These are phyloP conservation scores for Skeletonema potamos DNA, from an alignment of 108 stramenopile species.

Conservation along the genomic window DNA sequence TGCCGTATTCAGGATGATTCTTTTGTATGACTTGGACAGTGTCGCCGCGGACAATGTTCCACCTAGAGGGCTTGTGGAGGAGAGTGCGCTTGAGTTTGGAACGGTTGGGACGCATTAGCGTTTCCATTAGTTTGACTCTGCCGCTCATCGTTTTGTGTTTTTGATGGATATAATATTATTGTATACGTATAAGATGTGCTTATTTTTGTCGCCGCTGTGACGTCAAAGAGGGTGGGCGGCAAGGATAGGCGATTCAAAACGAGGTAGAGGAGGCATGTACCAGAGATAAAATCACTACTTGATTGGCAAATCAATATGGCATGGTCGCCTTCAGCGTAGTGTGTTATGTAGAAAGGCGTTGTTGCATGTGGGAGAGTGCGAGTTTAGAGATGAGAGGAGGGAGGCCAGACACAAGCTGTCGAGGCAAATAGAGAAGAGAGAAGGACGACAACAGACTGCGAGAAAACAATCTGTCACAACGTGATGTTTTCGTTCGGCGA, in stretches of 20 bases:
- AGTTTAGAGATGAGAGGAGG: no score
- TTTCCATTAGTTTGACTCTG: constrained; percentile 42
- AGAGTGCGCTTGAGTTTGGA: constrained; percentile 44
- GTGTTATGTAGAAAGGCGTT: no score
- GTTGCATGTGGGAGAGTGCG: no score
- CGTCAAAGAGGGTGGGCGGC: background rate
- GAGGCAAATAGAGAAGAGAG: no score
- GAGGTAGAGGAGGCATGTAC: background rate
- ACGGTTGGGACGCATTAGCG: constrained; percentile 38
- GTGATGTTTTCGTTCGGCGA: no score
- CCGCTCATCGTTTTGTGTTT: constrained; percentile 25
- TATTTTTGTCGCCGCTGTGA: background rate
- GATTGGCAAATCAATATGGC: no score
- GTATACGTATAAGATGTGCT: background rate
- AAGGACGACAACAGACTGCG: no score
- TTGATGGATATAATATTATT: background rate
- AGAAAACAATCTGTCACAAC: no score
- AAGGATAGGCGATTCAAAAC: no score
- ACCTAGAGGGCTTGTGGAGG: constrained; percentile 36
- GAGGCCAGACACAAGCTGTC: no score
- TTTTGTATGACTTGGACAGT: constrained; percentile 90
- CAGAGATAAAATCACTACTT: no score
- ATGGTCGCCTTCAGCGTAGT: no score
- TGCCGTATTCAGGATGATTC: constrained; percentile 83
- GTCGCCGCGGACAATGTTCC: constrained; percentile 93